Evolutionary conservation across 2,329 filamentous ascomycete genomes (phyloP), one percentile per base, ranked within the genome.

Genomic region (Penicillium sp.): DNA sequence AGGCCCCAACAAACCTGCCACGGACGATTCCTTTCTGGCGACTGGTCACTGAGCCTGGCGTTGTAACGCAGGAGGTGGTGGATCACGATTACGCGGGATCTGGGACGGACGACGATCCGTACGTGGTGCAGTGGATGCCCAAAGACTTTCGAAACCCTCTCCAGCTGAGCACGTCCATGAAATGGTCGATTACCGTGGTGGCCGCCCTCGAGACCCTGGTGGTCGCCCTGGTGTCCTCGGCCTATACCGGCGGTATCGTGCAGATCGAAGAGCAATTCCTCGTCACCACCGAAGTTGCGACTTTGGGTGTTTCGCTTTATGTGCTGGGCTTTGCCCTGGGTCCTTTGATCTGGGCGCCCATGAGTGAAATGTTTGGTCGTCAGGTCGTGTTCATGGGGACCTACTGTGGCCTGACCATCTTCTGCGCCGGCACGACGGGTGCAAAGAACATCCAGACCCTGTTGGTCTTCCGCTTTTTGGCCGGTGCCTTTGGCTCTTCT

Each of bases 401-500:
- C 2, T 72, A 72, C 40, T 52, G 62, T 18, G 62, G 65, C 0
- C 76, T 87, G 51, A 80, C 81, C 1, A 79, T 78, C 1, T 88
- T 89, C 65, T 86, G 82, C 59, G 82, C 79, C 20, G 85, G 77
- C 4, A 77, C 76, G 16, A 80, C 82, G 1, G 84, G 79, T 8
- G 73, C 80, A 0, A 72, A 81, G 50, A 84, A 80, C 58, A 82
- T 86, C 53, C 74, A 74, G 43, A 80, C 81, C 1, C 72, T 90
- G 2, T 71, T 89, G 28, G 77, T 87, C n/a, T 74, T 88, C 35
- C 81, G 87, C 33, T 88, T 89, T 73, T 82, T 88, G 47, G 81
- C 81, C 5, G 83, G 84, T 33, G 70, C 81, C 6, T 86, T 85
- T 62, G 84, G 83, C 9, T 81, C 81, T 1, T 82, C 81, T 7